Conservation (phyloP, 2,329 filamentous ascomycete species). For the Xylaria sp. region DNA sequence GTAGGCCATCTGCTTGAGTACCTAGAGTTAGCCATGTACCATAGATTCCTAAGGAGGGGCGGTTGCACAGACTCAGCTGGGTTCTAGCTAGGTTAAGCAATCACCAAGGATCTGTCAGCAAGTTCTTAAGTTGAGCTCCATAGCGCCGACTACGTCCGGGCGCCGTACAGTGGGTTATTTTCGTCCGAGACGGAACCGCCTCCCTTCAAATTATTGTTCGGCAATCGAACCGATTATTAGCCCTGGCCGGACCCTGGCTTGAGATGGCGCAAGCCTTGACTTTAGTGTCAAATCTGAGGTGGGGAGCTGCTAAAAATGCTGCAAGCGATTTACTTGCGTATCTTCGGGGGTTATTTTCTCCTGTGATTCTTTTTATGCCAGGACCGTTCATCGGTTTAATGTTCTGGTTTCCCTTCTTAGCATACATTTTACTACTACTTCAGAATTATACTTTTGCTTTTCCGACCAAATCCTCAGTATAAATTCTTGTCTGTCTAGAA, state of each 20-base stretch:
- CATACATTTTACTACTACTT: too few species aligned
- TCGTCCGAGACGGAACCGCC: not conserved
- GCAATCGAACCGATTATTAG: not conserved
- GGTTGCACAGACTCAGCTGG: not conserved
- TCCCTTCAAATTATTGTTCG: not conserved
- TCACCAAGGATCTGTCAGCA: conserved; percentile 51
- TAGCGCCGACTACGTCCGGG: conserved; percentile 1
- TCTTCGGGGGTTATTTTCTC: not conserved
- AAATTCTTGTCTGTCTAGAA: too few species aligned
- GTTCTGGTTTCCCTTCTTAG: not conserved
- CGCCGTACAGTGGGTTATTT: conserved; percentile 4
- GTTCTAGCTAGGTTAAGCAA: conserved; percentile 27
- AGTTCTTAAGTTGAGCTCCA: not conserved
- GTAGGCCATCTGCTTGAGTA: too few species aligned
- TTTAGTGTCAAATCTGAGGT: not conserved
- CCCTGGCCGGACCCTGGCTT: not conserved
- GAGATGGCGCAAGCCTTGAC: not conserved
- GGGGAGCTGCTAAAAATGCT: not conserved
- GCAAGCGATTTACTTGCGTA: not conserved
- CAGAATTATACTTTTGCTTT: too few species aligned
- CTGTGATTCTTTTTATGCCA: not conserved
- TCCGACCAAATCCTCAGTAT: too few species aligned
- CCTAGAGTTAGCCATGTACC: not conserved
- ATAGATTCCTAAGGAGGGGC: conserved; percentile 22
- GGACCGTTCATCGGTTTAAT: not conserved